Evolutionary conservation across 176 grass and related monocot species (phyloP).

Genomic region (Rhynchospora breviuscula): DNA sequence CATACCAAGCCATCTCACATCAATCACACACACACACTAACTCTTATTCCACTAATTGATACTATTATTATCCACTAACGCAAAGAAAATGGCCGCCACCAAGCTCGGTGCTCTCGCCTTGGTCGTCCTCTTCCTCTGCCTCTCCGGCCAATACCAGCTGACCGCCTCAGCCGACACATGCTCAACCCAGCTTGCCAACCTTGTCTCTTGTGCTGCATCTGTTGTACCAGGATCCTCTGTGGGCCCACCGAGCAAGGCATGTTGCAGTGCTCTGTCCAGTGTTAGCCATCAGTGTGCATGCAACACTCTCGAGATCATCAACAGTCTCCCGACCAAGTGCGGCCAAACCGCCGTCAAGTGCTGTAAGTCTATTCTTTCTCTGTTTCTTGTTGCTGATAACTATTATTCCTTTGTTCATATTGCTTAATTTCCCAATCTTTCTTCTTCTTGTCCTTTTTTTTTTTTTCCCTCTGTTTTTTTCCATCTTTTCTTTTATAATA

Average conservation of each 20-base stretch:
- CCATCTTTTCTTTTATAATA: neutral
- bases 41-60: neutral
- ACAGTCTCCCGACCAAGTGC: constrained; percentile 62
- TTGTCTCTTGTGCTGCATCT: constrained; percentile 61
- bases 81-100: constrained; percentile 5
- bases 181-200: constrained; percentile 44
- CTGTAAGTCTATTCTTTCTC: constrained; percentile 27
- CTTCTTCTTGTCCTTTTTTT: too few relatives aligned
- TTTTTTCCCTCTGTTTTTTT: neutral
- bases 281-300: constrained; percentile 58
- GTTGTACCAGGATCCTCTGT: constrained; percentile 47
- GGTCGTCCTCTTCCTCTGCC: constrained; percentile 14
- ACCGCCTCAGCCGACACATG: constrained; percentile 25
- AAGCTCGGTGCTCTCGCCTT: constrained; percentile 7
- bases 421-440: too few relatives aligned
- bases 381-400: neutral
- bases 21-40: neutral
- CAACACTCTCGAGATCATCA: constrained; percentile 70
- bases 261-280: constrained; percentile 56
- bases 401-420: too few relatives aligned
- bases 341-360: constrained; percentile 35
- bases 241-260: constrained; percentile 45
- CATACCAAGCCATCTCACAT: neutral
- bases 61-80: neutral
- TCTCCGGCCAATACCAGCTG: constrained; percentile 1